A percentile compares a stretch with the other conserved stretches of the same genome.
These are phyloP conservation scores for Ascochyta viciae-villosae DNA, from an alignment of 2,329 filamentous ascomycete genomes.

Conservation along the genomic window DNA sequence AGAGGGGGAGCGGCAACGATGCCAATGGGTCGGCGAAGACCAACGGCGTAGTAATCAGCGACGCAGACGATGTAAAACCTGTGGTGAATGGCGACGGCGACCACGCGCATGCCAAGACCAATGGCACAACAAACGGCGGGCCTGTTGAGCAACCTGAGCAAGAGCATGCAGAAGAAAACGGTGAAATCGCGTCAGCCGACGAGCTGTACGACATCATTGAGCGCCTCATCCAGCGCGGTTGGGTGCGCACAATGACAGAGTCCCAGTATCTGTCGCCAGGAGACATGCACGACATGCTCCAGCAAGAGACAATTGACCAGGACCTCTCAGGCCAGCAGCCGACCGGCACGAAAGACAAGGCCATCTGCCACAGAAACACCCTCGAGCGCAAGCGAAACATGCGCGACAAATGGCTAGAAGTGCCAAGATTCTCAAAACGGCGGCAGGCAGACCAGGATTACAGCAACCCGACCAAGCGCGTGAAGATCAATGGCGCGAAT, in stretches of 20 bases:
- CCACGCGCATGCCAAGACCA: slow-evolving; percentile 12
- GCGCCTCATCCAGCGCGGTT: slow-evolving; percentile 66
- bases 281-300: slow-evolving; percentile 65
- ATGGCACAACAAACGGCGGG: slow-evolving; percentile 20
- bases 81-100: slow-evolving; percentile 16
- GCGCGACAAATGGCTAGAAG: slow-evolving; percentile 50
- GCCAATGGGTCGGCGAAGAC: slow-evolving; percentile 27
- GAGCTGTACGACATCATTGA: slow-evolving; percentile 55
- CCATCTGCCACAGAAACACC: slow-evolving; percentile 66
- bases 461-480: slow-evolving; percentile 38
- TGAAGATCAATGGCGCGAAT: slow-evolving; percentile 38
- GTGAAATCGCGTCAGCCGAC: slow-evolving; percentile 46
- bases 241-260: slow-evolving; percentile 68
- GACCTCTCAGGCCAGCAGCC: slow-evolving; percentile 59
- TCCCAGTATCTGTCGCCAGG: slow-evolving; percentile 61
- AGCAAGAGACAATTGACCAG: slow-evolving; percentile 65
- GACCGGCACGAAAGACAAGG: slow-evolving; percentile 71
- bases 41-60: slow-evolving; percentile 19
- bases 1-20: slow-evolving; percentile 29
- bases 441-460: slow-evolving; percentile 27
- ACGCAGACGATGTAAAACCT: background rate
- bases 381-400: slow-evolving; percentile 62
- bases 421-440: slow-evolving; percentile 36
- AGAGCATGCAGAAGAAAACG: slow-evolving; percentile 22
- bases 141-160: slow-evolving; percentile 8